Conservation (phyloP, 2,329 filamentous ascomycete genomes). For the Phyllachora maydis region DNA sequence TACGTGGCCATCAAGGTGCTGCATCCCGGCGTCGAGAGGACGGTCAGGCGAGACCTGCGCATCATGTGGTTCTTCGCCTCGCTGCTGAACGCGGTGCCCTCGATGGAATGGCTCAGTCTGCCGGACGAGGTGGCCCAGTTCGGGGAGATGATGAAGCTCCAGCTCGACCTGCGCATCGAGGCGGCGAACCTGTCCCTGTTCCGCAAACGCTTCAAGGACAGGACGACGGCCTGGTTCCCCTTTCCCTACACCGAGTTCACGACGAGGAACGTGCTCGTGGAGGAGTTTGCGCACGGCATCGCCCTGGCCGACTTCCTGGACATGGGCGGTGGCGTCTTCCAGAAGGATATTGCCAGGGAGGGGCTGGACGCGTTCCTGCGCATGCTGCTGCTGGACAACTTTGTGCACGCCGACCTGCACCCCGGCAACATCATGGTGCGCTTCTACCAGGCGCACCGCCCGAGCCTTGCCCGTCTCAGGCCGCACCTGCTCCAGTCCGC, state of each 20-base stretch:
- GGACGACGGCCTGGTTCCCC: constrained; percentile 90
- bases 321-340: constrained; percentile 79
- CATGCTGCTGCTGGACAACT: constrained; percentile 95
- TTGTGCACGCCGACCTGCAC: constrained; percentile 89
- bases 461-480: no score
- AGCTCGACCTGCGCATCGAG: constrained; percentile 87
- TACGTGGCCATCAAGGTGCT: constrained; percentile 95
- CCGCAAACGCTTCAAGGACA: constrained; percentile 71
- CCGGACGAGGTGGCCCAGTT: constrained; percentile 90
- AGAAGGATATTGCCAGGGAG: constrained; percentile 85
- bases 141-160: constrained; percentile 96
- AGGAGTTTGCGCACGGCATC: constrained; percentile 91
- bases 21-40: constrained; percentile 76
- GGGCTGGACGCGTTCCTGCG: constrained; percentile 88
- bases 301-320: constrained; percentile 79
- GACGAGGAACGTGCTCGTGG: constrained; percentile 77
- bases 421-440: constrained; percentile 99
- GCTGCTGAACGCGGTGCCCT: constrained; percentile 68
- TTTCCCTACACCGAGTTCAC: constrained; percentile 87
- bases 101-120: constrained; percentile 91
- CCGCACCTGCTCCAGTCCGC: constrained; percentile 8
- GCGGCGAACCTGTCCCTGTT: constrained; percentile 77
- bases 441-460: constrained; percentile 59
- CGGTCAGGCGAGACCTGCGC: constrained; percentile 70
- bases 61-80: constrained; percentile 91